Conservation (phyloP, 1,284 basidiomycete species). For the Earliella scabrosa region DNA sequence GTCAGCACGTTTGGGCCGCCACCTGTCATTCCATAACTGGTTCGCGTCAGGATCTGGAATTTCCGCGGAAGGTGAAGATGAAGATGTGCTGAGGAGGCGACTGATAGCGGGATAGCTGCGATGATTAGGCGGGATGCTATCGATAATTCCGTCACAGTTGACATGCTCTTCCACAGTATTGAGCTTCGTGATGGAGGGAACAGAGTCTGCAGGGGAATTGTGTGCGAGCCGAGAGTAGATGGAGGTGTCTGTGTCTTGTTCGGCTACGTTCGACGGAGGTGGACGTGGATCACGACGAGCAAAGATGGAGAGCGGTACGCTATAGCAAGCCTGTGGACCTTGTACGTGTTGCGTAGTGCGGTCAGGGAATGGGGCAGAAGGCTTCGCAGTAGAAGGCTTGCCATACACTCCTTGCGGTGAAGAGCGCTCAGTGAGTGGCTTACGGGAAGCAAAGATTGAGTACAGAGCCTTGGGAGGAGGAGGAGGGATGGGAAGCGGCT, state of each 20-base stretch:
- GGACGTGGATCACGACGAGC: slow-evolving; percentile 20
- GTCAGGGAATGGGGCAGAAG: slow-evolving; percentile 51
- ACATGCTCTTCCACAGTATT: no score
- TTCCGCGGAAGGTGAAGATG: no score
- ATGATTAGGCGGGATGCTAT: slow-evolving; percentile 26
- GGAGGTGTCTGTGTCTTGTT: neutral
- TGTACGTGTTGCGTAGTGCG: slow-evolving; percentile 63
- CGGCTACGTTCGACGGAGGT: neutral
- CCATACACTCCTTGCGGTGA: slow-evolving; percentile 3
- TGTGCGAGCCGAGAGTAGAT: slow-evolving; percentile 4
- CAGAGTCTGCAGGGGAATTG: neutral
- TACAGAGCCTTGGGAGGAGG: slow-evolving; percentile 32
- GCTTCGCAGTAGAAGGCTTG: slow-evolving; percentile 1
- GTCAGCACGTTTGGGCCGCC: slow-evolving; percentile 72
- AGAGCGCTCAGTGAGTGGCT: neutral
- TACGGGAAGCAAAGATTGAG: slow-evolving; percentile 37
- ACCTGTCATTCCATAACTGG: slow-evolving; percentile 74
- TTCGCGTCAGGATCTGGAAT: slow-evolving; percentile 52
- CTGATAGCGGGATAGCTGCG: slow-evolving; percentile 57
- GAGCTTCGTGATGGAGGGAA: no score
- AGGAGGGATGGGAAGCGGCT: neutral
- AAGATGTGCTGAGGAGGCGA: slow-evolving; percentile 38
- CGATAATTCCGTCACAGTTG: neutral
- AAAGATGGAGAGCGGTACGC: slow-evolving; percentile 22
- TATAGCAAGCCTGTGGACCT: slow-evolving; percentile 48